Percentiles rank a stretch among this genome's conserved stretches.
These are phyloP conservation scores for Zoysia matrella DNA, from an alignment of 202 grass and related monocot genomes.

Conservation along the genomic window DNA sequence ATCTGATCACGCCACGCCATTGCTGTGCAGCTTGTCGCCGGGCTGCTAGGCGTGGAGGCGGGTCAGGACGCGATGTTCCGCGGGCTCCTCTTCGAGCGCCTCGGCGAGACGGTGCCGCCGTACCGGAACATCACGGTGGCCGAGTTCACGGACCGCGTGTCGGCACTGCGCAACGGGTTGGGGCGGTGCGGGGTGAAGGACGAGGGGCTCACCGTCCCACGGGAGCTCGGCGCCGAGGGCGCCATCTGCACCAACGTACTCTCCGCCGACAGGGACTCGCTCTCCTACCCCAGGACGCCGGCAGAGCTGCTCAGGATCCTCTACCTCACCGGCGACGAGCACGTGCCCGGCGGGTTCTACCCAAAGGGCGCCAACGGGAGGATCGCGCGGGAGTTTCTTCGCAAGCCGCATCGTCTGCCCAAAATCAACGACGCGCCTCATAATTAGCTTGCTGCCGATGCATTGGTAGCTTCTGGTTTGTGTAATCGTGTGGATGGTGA, in stretches of 20 bases:
- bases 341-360: slow-evolving; percentile 61
- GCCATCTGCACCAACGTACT: slow-evolving; percentile 68
- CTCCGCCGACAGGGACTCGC: slow-evolving; percentile 63
- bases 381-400: slow-evolving; percentile 59
- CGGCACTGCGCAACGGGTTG: slow-evolving; percentile 52
- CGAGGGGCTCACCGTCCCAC: slow-evolving; percentile 66
- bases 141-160: slow-evolving; percentile 65
- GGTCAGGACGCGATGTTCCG: slow-evolving; percentile 68
- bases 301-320: slow-evolving; percentile 66
- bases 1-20: background rate
- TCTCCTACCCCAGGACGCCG: slow-evolving; percentile 64
- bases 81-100: slow-evolving; percentile 54
- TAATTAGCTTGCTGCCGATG: background rate
- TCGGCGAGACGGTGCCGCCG: slow-evolving; percentile 39
- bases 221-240: slow-evolving; percentile 51
- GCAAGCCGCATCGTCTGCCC: background rate
- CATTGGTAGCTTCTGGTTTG: background rate
- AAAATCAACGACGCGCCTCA: background rate
- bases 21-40: slow-evolving; percentile 49
- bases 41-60: slow-evolving; percentile 60
- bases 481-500: background rate
- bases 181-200: slow-evolving; percentile 66
- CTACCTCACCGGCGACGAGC: slow-evolving; percentile 61
- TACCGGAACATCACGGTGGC: slow-evolving; percentile 66
- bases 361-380: slow-evolving; percentile 65